These are phyloP conservation scores for Acanthamoeba healyi DNA, from an alignment of 208 protist genomes.

Conservation along the genomic window DNA sequence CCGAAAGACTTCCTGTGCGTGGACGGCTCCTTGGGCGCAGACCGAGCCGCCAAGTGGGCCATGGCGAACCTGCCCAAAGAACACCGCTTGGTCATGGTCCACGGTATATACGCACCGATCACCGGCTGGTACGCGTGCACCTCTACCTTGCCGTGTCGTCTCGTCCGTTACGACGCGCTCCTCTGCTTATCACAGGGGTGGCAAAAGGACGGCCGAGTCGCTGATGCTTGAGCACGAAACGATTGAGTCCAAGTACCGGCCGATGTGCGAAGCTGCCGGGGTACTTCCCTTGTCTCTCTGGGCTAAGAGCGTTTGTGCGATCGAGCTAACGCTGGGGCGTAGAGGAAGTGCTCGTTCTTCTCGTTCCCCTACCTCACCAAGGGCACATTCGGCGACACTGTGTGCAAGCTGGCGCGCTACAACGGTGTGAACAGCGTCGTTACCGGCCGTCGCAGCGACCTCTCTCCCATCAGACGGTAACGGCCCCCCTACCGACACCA, in stretches of 20 bases:
- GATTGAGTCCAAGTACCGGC: background rate
- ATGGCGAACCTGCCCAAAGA: conserved; percentile 9
- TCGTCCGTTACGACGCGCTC: background rate
- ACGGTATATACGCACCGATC: conserved; percentile 40
- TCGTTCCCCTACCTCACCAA: conserved; percentile 11
- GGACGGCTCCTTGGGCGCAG: background rate
- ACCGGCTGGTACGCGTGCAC: background rate
- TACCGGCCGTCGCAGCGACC: background rate
- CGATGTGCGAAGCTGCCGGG: conserved; percentile 8
- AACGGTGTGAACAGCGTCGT: conserved; percentile 44
- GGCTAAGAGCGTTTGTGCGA: background rate
- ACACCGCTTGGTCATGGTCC: conserved; percentile 39
- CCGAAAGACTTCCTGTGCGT: conserved; percentile 42
- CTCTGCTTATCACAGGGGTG: background rate
- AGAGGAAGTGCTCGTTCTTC: conserved; percentile 53
- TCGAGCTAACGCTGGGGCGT: background rate
- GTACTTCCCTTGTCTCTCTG: background rate
- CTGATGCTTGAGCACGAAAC: conserved; percentile 1
- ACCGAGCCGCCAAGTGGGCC: conserved; percentile 4
- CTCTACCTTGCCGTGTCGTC: background rate
- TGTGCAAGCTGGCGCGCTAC: background rate
- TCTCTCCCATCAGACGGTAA: background rate
- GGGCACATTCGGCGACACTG: background rate
- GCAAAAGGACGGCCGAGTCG: background rate
- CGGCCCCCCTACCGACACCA: background rate